Base-by-base conservation (phyloP, 208 protist species). In the Jaenimonas drosophilae region DNA sequence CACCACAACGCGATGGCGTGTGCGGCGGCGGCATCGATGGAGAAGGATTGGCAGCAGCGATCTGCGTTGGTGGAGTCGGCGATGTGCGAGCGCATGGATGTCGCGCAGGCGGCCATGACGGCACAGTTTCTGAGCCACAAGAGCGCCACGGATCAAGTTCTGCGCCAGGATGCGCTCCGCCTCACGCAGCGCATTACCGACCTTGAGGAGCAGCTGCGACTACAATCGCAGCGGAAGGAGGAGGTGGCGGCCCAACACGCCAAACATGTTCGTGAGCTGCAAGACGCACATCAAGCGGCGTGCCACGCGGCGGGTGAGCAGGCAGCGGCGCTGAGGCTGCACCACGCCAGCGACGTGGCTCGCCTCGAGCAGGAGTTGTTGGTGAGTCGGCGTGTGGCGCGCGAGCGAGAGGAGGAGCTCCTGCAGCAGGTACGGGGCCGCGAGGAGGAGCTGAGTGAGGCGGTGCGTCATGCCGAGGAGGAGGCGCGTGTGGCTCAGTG, bases 201-300 rank as follows among this genome's bases (percentile, higher is more conserved):
- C n/a, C 2, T 28, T 37, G 41, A 49, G 20, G 14, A 1, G 2
- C 14, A 3, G 12, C 4, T 42, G 43, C 26, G 37, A 28, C 9
- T 1, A 12, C 34, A 33, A 1, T 19, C 40, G 11, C 23, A 14
- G 17, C 24, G 17, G 6, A 41, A 52, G 31, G 41, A 36, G 37
- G 37, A 42, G 37, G 37, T 42, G 43, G 17, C 16, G n/a, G 40
- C 31, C 7, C 20, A 2, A 6, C 53, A 48, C 4, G 53, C 47
- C 5, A 16, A 51, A 21, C 48, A 55, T 23, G 28, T 7, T 27
- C 0, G n/a, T 1, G 9, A 31, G 19, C 19, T 38, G n/a, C 47
- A 55, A 9, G 29, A 45, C 4, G 50, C 49, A 23, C 3, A 3
- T 28, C 14, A 44, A 24, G 34, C 28, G 25, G 1, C 26, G 28